Evolutionary conservation across 306 rosid species (phyloP), one percentile per base, ranked within the genome.

Genomic region (Psophocarpus tetragonolobus): DNA sequence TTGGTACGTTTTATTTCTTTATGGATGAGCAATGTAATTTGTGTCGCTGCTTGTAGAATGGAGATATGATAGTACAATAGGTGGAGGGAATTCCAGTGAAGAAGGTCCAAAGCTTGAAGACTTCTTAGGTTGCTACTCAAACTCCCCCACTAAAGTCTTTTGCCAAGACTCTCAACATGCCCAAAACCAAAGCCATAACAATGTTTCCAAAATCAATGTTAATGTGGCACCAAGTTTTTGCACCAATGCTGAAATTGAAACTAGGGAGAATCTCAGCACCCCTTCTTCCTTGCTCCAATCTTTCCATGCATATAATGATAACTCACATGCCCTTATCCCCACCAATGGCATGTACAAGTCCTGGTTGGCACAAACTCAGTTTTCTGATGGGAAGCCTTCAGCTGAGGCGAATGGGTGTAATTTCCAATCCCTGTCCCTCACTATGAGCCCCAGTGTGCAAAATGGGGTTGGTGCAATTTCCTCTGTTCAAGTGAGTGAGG

Each of bases 51-150:
- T 68, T 4, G 17, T 41, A 91, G 99, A 92, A 79, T 92, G 99
- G 99, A 90, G 94, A 67, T 91, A 87, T 79, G 91, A 89, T 14
- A 68, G 82, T 76, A 85, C 86, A 24, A 80, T 91, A 73, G 85
- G 74, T 15, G 87, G 88, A 36, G 79, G 87, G 38, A 82, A 83
- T 45, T 76, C 87, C 24, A 80, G 75, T 38, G 92, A 89, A 51
- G 87, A 85, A 41, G 88, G 92, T 30, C 98, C 99, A 61, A 95
- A 95, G 85, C 97, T 95, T 70, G 99, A 95, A 82, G 97, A 95
- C 64, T 95, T 95, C 85, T 81, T 95, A 80, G 99, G 99, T 15
- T 87, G 97, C 44, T 94, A 94, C 90, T 87, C 97, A 10, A 94
- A 83, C 87, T 85, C 98, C 0, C 78, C 87, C 9, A 64, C 84